Conservation (phyloP, 495 filamentous ascomycete genomes). For the Jackrogersella multiformis region DNA sequence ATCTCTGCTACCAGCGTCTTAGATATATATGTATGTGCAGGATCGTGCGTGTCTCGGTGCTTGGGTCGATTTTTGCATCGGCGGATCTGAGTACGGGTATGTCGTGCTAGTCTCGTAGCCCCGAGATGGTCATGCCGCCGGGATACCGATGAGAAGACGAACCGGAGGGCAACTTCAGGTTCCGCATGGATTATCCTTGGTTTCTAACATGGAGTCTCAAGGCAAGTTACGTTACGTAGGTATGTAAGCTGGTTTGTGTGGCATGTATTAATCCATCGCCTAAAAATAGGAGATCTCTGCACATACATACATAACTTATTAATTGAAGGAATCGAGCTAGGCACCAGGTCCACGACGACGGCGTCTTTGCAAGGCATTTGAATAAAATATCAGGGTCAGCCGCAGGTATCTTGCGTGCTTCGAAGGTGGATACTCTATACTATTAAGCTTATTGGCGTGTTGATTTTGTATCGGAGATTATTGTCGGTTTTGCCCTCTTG, state of each 20-base stretch:
- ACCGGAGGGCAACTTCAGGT: not conserved
- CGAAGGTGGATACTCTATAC: slow-evolving; percentile 10
- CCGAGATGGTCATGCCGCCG: slow-evolving; percentile 4
- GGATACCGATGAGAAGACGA: slow-evolving; percentile 11
- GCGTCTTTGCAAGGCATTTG: slow-evolving; percentile 1
- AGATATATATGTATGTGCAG: slow-evolving; percentile 4
- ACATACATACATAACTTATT: not conserved
- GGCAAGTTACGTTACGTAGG: no score
- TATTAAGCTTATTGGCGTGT: slow-evolving; percentile 35
- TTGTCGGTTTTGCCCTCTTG: slow-evolving; percentile 15
- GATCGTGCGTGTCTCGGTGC: slow-evolving; percentile 15
- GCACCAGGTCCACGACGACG: slow-evolving; percentile 2
- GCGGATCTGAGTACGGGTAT: slow-evolving; percentile 15
- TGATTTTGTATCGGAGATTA: slow-evolving; percentile 35
- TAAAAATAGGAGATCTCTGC: no score
- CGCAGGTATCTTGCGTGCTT: slow-evolving; percentile 2
- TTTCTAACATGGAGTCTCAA: not conserved
- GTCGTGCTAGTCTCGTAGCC: slow-evolving; percentile 18
- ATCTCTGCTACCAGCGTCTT: not conserved
- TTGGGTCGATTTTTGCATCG: slow-evolving; percentile 3
- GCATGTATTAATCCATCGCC: not conserved
- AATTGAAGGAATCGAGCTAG: slow-evolving; percentile 9
- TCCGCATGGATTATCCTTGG: slow-evolving; percentile 27
- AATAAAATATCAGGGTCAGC: slow-evolving; percentile 5
- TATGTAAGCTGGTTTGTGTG: not conserved